Evolutionary conservation across 345 rosid genomes (phyloP), one percentile per base, ranked within the genome.

Genomic region (Citrus glauca): DNA sequence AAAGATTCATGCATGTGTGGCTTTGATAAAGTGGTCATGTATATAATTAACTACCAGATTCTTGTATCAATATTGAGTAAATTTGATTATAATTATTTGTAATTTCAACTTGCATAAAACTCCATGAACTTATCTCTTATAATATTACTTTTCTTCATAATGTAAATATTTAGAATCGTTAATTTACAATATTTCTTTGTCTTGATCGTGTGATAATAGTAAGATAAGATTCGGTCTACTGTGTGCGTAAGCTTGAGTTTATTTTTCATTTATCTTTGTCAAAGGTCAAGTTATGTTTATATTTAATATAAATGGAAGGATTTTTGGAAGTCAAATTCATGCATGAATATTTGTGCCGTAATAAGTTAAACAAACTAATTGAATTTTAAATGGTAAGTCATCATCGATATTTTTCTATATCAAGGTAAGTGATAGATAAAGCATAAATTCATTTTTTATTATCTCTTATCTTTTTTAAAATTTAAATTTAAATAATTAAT

Each of bases 401-500:
- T 11, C 50, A 11, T 42, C 3, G 16, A 11, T 42, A 42, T 42
- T 10, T 42, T 42, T 42, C 13, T 42, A 9, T 42, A 42, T 42
- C 13, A 42, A 10, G 16, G 1, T 11, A 11, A 45, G 50, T 45
- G 50, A 4, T 1, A 45, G 16, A 45, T 0, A 45, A 45, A 45
- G 0, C 8, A 0, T 45, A 42, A 42, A 0, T 42, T 10, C 0
- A 42, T 42, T 45, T 45, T 45, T 45, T 45, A 0, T 42, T 2
- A 11, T 10, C 16, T 1, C 0, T 45, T 45, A 11, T 45, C 1
- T 45, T 45, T 45, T 45, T 3, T 1, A 13, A 45, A 0, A 45
- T 11, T 45, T 10, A 0, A 45, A 45, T 45, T 2, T 13, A 0
- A 0, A 0, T 3, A 0, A 0, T 0, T 1, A 45, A 3, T 3